A percentile compares a stretch with the other conserved stretches of the same genome.
Conservation (phyloP, 768 basidiomycete species). For the Panaeolus cyanescens region DNA sequence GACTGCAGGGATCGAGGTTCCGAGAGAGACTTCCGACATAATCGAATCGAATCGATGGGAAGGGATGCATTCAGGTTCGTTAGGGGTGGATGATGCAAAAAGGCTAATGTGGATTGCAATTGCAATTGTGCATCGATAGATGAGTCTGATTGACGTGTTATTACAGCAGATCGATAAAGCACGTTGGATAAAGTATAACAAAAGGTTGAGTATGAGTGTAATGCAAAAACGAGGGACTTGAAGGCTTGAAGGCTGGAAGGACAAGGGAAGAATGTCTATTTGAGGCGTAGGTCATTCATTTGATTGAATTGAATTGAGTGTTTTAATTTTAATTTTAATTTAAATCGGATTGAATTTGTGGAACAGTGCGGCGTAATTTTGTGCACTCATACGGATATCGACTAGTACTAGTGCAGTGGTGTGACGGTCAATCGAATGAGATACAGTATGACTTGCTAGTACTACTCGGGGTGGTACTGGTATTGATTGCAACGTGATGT, state of each 20-base stretch:
- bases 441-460: too few species aligned
- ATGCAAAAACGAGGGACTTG: neutral
- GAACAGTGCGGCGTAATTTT: neutral
- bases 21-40: neutral
- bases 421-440: neutral
- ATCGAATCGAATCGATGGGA: neutral
- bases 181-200: neutral
- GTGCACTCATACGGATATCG: neutral
- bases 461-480: neutral
- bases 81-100: too few species aligned
- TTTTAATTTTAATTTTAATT: too few species aligned
- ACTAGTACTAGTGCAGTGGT: too few species aligned
- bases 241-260: neutral
- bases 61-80: too few species aligned
- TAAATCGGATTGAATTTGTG: neutral
- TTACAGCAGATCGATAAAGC: neutral
- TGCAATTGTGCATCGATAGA: neutral
- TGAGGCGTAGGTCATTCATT: neutral
- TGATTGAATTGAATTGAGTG: neutral
- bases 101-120: neutral
- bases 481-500: neutral
- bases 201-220: too few species aligned
- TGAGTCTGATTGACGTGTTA: neutral
- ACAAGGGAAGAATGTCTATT: neutral
- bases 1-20: neutral